These are phyloP conservation scores for Aspergillus heteromorphus DNA, from an alignment of 495 filamentous ascomycete species.

Conservation along the genomic window DNA sequence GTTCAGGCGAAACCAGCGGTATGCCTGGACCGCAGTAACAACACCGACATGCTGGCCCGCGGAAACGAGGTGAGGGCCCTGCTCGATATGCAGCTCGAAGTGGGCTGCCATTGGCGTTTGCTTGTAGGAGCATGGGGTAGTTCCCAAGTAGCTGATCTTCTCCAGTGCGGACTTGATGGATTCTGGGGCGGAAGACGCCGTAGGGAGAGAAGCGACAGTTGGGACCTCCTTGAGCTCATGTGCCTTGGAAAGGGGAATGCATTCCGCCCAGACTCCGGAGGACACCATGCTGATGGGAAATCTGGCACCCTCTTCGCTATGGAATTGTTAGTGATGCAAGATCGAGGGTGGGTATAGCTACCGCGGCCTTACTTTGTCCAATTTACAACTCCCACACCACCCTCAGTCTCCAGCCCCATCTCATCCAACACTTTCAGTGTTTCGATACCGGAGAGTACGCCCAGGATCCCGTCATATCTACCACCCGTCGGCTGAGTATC, in stretches of 20 bases:
- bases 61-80: slow-evolving; percentile 65
- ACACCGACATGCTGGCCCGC: slow-evolving; percentile 60
- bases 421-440: slow-evolving; percentile 65
- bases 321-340: slow-evolving; percentile 8
- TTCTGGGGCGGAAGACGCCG: slow-evolving; percentile 43
- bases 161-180: slow-evolving; percentile 66
- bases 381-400: slow-evolving; percentile 66
- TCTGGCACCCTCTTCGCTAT: slow-evolving; percentile 68
- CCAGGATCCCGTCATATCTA: slow-evolving; percentile 69
- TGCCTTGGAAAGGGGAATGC: slow-evolving; percentile 57
- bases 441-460: slow-evolving; percentile 67
- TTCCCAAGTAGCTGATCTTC: slow-evolving; percentile 65
- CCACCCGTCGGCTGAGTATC: slow-evolving; percentile 77
- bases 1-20: slow-evolving; percentile 65
- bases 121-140: slow-evolving; percentile 50
- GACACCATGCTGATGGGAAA: slow-evolving; percentile 74
- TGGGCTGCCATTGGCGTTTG: slow-evolving; percentile 69
- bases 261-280: slow-evolving; percentile 73
- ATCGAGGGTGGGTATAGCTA: not conserved
- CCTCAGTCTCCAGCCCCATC: slow-evolving; percentile 61
- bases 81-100: slow-evolving; percentile 82
- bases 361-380: slow-evolving; percentile 64
- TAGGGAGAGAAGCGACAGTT: slow-evolving; percentile 40
- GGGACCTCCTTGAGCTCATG: slow-evolving; percentile 52
- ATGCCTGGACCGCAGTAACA: slow-evolving; percentile 62